Base-by-base conservation (phyloP, 2,329 filamentous ascomycete genomes). In the Dothistroma septosporum region DNA sequence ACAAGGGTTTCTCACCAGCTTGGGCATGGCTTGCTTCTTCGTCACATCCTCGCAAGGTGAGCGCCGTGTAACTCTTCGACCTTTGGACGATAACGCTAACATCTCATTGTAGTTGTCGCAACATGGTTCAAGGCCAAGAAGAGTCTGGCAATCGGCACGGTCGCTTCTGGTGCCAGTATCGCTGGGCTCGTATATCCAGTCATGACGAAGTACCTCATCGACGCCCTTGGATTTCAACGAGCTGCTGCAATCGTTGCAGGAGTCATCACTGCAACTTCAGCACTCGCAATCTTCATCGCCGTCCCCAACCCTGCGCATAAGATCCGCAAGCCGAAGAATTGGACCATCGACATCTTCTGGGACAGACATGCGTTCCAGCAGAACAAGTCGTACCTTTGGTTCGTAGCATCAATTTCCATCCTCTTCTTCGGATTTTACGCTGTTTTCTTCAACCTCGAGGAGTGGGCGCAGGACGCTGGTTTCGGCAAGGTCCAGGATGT, bases 11-110 rank as follows among this genome's bases (percentile, higher is more conserved):
- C 68, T 81, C 41, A 74, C 75, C 28, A 78, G 79, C 5, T 60
- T 81, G 10, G 80, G 80, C 10, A 82, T 82, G 79, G 75, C 78
- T n/a, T 81, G 79, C 64, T 81, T 80, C 69, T 82, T 82, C 64
- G 80, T 82, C 4, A 76, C 60, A 24, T 80, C 79, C 62, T 81
- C 79, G 24, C 79, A 81, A 72, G 74, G 78, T 80, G 74, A 60
- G 75, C 14, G 6, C 24, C 1, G 19, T 55, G 12, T 16, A 28
- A 31, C 2, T 1, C 31, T 35, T 44, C 11, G 16, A 37, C 35
- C 32, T 14, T 50, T 33, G 2, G 10, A 35, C 52, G 35, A n/a
- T n/a, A 12, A 6, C 4, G 41, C 57, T 56, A 14, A 60, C 49
- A 21, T 28, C 52, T 49, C 10, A 16, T 21, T 49, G 21, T 60